phyloP scores from a whole-genome alignment of 2,329 filamentous ascomycete genomes.

The Sphaerostilbella broomeana region DNA sequence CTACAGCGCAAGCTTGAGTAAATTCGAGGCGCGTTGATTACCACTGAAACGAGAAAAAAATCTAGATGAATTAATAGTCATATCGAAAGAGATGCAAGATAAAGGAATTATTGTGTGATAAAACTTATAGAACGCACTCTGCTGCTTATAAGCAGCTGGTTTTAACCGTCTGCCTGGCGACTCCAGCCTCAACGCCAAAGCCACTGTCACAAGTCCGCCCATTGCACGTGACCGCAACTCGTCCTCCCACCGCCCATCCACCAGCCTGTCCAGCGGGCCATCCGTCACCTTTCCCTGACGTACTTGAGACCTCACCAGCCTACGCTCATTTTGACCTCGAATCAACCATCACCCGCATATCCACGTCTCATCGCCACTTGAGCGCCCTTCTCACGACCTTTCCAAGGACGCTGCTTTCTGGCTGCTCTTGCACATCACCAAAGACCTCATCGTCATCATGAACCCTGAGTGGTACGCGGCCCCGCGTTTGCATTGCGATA shows the following conservation, averaged over 20 bases:
- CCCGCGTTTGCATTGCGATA: conserved; percentile 22
- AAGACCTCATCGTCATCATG: conserved; percentile 53
- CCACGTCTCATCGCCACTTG: conserved; percentile 4
- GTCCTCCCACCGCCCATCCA: conserved; percentile 16
- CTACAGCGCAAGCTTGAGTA: too few species aligned
- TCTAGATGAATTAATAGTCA: too few species aligned
- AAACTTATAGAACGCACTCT: too few species aligned
- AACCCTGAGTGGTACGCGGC: conserved; percentile 83
- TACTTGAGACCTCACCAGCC: conserved; percentile 21
- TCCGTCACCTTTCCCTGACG: conserved; percentile 28
- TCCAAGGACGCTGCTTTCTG: conserved; percentile 10
- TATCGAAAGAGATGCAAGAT: too few species aligned
- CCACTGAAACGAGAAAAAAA: too few species aligned
- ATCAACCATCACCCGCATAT: conserved; percentile 8
- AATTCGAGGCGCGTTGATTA: too few species aligned
- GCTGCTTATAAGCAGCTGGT: too few species aligned
- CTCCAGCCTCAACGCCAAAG: too few species aligned
- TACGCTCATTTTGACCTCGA: conserved; percentile 22
- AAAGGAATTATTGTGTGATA: too few species aligned
- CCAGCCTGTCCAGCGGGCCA: conserved; percentile 9
- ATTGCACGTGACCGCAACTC: conserved; percentile 4
- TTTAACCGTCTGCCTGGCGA: too few species aligned
- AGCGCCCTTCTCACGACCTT: conserved; percentile 2
- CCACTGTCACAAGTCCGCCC: conserved; percentile 7
- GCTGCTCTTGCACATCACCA: conserved; percentile 22